Evolutionary conservation across 768 basidiomycete genomes (phyloP), one percentile per base, ranked within the genome.

Genomic region (Flagelloscypha sp.): DNA sequence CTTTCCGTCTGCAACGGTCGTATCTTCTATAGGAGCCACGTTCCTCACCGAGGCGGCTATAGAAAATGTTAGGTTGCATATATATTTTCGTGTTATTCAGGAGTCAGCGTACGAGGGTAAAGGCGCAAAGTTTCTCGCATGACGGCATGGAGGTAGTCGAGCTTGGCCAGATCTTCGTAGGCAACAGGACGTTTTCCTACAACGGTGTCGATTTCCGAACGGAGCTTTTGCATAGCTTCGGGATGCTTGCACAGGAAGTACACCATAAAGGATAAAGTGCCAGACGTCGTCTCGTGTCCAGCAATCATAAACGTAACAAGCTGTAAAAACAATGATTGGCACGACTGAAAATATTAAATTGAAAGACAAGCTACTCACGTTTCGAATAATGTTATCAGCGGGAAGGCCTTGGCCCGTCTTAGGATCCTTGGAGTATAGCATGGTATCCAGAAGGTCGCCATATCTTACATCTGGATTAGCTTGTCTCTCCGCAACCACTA

Each of bases 211-310:
- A 76, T 52, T 39, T 76, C 70, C 4, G 54, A 50, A 2, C 66
- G 65, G 5, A 74, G 58, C 33, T 61, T 65, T 18, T 58, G 56
- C 52, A 73, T 55, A 1, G 56, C 62, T n/a, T 54, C 48, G 0
- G 66, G 66, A 37, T 67, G 50, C 32, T 62, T 58, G 23, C 74
- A 55, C 17, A 76, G 54, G 46, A 60, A 62, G 47, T 68, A 68
- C 1, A 62, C 47, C 24, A 58, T 48, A 47, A 68, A 70, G 2
- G n/a, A n/a, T n/a, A n/a, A n/a, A n/a, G n/a, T n/a, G n/a, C n/a
- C n/a, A n/a, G n/a, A n/a, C n/a, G n/a, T n/a, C n/a, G n/a, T n/a
- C n/a, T n/a, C n/a, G n/a, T n/a, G n/a, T n/a, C n/a, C n/a, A n/a
- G n/a, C n/a, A n/a, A n/a, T n/a, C n/a, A n/a, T n/a, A n/a, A n/a